Base-by-base conservation (phyloP, 495 filamentous ascomycete genomes). In the Penicillium dipodomyicola region DNA sequence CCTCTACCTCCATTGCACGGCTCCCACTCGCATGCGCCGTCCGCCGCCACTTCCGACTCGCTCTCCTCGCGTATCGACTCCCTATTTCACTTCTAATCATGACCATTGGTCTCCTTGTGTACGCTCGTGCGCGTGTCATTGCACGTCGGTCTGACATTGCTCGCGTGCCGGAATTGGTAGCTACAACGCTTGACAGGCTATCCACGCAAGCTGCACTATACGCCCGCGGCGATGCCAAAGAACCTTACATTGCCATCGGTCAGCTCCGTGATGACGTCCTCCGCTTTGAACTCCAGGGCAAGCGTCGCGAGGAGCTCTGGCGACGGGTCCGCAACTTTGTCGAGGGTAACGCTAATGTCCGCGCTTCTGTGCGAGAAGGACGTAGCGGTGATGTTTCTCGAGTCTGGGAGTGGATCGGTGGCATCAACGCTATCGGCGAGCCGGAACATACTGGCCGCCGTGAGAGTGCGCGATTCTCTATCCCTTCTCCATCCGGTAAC, bases 331-430 rank as follows among this genome's bases (percentile, higher is more conserved):
- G 82, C 54, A 81, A 77, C 23, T 86, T 97, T 41, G 92, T 98
- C 2, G 95, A 97, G 75, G 84, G 83, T 65, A 98, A 98, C 64
- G 86, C 90, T 51, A 98, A 98, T 64, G 89, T 98, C 8, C 82
- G 94, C 33, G 88, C 90, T 0, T 85, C 87, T 23, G 88, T 94
- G 56, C 80, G 92, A 20, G 92, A 97, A 73, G 82, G 86, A 41
- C 79, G 85, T 47, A 88, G 82, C 59, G 94, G 94, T 17, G 94
- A 99, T 67, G 83, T 97, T 49, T 85, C 88, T 14, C 81, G 90
- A 46, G 86, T 89, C 17, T 99, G 94, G 94, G 93, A 96, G 68
- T 99, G 94, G 94, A 92, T 96, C 67, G 94, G 94, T 29, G 75
- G 80, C n/a, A 72, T 76, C 44, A 68, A 73, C 23, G 70, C 76